Evolutionary conservation across 2,329 filamentous ascomycete species (phyloP).

Genomic region (Neonectria coccinea): DNA sequence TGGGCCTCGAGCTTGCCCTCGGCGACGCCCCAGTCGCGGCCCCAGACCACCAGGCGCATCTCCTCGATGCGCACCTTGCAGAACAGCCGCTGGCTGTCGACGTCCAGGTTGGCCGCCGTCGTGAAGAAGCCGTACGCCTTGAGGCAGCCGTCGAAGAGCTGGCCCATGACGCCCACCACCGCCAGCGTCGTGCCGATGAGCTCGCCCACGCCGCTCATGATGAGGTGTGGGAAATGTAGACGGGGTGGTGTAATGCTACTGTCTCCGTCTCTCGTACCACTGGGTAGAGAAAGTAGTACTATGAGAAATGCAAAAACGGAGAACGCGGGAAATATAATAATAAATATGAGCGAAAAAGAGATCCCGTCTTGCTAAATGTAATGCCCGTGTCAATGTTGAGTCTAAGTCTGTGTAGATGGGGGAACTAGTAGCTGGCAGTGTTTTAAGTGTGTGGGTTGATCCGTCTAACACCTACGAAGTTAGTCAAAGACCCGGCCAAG

Average conservation of each 20-base stretch:
- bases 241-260: background rate
- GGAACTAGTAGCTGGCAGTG: background rate
- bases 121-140: slow-evolving; percentile 60
- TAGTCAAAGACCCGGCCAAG: slow-evolving; percentile 8
- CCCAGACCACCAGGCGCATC: slow-evolving; percentile 61
- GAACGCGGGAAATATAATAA: background rate
- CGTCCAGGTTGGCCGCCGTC: slow-evolving; percentile 55
- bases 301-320: too few relatives aligned
- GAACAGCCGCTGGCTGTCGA: slow-evolving; percentile 56
- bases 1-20: slow-evolving; percentile 59
- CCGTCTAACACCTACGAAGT: slow-evolving; percentile 10
- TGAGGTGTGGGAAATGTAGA: background rate
- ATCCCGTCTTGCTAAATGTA: background rate
- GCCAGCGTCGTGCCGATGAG: slow-evolving; percentile 56
- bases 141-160: slow-evolving; percentile 61
- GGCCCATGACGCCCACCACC: slow-evolving; percentile 58
- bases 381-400: background rate
- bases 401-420: background rate
- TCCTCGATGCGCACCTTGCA: slow-evolving; percentile 64
- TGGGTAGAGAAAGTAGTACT: background rate
- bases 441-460: slow-evolving; percentile 1
- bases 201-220: slow-evolving; percentile 52
- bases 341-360: background rate
- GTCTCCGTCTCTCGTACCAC: background rate
- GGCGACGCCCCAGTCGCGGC: slow-evolving; percentile 60